Base-by-base conservation (phyloP, 2,329 filamentous ascomycete genomes). In the Ramularia endophylla region DNA sequence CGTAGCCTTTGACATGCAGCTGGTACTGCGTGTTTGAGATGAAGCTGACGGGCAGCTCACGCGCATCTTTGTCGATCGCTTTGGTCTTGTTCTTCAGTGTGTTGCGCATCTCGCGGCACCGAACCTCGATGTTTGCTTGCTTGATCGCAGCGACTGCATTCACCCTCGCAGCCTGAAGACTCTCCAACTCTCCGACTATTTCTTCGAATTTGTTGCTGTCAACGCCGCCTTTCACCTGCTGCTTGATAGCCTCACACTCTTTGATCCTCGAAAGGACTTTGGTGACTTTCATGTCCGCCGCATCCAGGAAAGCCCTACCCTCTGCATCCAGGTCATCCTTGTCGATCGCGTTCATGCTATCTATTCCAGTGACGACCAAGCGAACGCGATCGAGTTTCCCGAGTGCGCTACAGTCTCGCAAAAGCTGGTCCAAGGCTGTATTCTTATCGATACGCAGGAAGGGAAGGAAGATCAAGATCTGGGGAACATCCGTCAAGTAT, bases 1-100 rank as follows among this genome's bases (percentile, higher is more conserved):
- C 13, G n/a, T 15, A 18, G 8, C 31, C 13, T 5, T 19, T 18
- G 7, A 51, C 18, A 28, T 54, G 43, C 28, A 46, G 27, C 34
- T 51, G 51, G 29, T 54, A 54, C 8, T 46, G 38, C 7, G 29
- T 31, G 39, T 50, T 54, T 7, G 49, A 52, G 12, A 54, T 36
- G 22, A 41, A 51, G 37, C 41, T 44, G 17, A 50, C 38, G 9
- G 38, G 37, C 8, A 50, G 30, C 6, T 47, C 40, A 13, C 48
- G 48, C 0, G 36, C 29, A n/a, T 32, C 20, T 19, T 47, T 42
- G 9, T 44, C 37, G 12, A 42, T 37, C 8, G 27, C 40, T 18
- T 31, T 27, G 16, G 40, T 38, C 1, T 44, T 17, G 17, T 27
- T 32, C 2, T 22, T 9, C 12, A 36, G 7, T 9, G 22, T 22